Evolutionary conservation across 192 early-diverging fungal species (phyloP), one percentile per base, ranked within the genome.

Genomic region (Rhizophagus clarus): DNA sequence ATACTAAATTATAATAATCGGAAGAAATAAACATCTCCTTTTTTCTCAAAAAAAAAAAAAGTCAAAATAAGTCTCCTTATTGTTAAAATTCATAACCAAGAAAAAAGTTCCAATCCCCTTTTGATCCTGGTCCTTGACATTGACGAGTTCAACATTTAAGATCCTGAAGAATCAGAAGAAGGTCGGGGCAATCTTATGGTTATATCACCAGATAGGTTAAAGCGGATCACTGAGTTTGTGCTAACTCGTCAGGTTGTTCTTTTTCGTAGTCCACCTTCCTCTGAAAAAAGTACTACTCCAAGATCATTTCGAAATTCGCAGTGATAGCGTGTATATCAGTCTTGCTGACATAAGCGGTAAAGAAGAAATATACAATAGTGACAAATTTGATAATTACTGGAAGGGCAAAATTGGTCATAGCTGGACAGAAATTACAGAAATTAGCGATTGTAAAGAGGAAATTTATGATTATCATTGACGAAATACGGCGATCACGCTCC

Each of bases 151-250:
- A 5, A 37, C 5, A 5, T 37, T 37, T 3, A 37, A 37, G 34
- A 74, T 74, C 73, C 73, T 74, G 7, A 8, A 74, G 73, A 74
- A 61, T 74, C 73, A 74, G 28, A 74, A 37, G 73, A 74, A 61
- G 73, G 73, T 31, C 73, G 73, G 17, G 73, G 61, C 26, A 74
- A 56, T 32, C 73, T 74, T 56, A 0, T 31, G 5, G 51, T 61
- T 74, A 61, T 74, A 6, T 74, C n/a, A 60, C 9, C 0, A 14
- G 47, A 61, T 26, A 56, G 73, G 28, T n/a, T 74, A 42, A 74
- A 74, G 1, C 15, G 2, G 26, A 74, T 74, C 4, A 37, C 5
- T 74, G 28, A 74, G 3, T 61, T 74, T 32, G 22, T 74, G 12
- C 28, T 32, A 74, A n/a, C 5, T 31, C 51, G 61, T 24, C 51